Evolutionary conservation across 1,284 basidiomycete species (phyloP).

Genomic region (Ceratobasidium sp.): DNA sequence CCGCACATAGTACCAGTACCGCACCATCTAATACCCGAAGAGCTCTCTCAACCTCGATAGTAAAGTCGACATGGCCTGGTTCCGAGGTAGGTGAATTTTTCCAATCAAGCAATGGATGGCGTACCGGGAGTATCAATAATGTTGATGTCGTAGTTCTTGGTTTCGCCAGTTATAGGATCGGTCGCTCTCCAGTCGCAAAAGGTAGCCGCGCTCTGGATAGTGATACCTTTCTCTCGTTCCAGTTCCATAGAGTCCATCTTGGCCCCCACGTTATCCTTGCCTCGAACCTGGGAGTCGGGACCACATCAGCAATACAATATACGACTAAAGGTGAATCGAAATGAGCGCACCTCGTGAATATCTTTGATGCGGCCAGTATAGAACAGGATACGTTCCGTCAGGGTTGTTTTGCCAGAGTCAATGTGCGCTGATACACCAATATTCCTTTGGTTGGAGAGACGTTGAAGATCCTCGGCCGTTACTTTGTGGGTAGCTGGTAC

Average conservation of each 20-base stretch:
- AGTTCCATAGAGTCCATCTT: constrained; percentile 99
- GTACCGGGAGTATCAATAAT: constrained; percentile 98
- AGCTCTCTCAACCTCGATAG: constrained; percentile 98
- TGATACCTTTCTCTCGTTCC: constrained; percentile 98
- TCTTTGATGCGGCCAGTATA: constrained; percentile 96
- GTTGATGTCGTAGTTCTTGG: constrained; percentile 89
- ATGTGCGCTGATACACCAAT: constrained; percentile 92
- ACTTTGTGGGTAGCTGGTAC: constrained; percentile 29
- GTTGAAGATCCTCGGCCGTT: constrained; percentile 54
- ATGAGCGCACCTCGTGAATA: constrained; percentile 87
- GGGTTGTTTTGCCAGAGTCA: constrained; percentile 97
- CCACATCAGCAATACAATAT: background rate
- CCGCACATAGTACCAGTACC: constrained; percentile 94
- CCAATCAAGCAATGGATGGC: constrained; percentile 36
- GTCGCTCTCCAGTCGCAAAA: constrained; percentile 95
- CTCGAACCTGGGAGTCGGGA: constrained; percentile 67
- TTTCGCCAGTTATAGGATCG: constrained; percentile 65
- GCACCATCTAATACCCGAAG: constrained; percentile 97
- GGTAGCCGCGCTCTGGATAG: constrained; percentile 98
- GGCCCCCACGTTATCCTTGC: constrained; percentile 93
- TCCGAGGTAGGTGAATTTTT: constrained; percentile 4
- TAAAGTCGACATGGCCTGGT: constrained; percentile 97
- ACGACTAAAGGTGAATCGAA: background rate
- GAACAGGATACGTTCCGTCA: constrained; percentile 97
- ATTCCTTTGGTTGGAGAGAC: constrained; percentile 73